phyloP scores from a whole-genome alignment of 805 yeast species.

The Wickerhamiella azymoides region DNA sequence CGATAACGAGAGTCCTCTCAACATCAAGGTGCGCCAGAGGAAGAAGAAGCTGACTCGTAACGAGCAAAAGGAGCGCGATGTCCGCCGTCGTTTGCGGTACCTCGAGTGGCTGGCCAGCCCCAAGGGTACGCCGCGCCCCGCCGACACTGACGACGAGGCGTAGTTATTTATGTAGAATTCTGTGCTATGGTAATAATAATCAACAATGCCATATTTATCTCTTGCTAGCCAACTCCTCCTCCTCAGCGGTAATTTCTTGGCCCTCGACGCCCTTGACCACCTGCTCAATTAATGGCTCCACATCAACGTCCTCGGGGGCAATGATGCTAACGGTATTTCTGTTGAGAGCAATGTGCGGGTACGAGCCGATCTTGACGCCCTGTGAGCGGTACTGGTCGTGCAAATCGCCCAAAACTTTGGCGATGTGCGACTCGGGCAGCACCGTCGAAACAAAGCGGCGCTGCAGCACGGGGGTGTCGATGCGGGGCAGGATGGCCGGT shows the following conservation, averaged over 20 bases:
- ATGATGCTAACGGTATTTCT: slow-evolving; percentile 61
- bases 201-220: too few species aligned
- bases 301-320: slow-evolving; percentile 33
- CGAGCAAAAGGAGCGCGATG: slow-evolving; percentile 81
- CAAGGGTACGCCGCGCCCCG: slow-evolving; percentile 94
- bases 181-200: too few species aligned
- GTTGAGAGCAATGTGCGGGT: slow-evolving; percentile 59
- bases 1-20: slow-evolving; percentile 81
- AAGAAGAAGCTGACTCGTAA: slow-evolving; percentile 97
- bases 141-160: slow-evolving; percentile 86
- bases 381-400: slow-evolving; percentile 31
- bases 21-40: slow-evolving; percentile 81
- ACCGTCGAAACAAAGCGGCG: slow-evolving; percentile 45
- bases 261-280: slow-evolving; percentile 41
- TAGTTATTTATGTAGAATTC: not conserved
- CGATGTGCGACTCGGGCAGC: slow-evolving; percentile 51
- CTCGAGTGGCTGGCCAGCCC: slow-evolving; percentile 91
- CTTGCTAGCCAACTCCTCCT: slow-evolving; percentile 32
- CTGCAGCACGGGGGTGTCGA: slow-evolving; percentile 26
- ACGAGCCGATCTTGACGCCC: slow-evolving; percentile 65
- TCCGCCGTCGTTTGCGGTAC: slow-evolving; percentile 87
- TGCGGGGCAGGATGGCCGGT: slow-evolving; percentile 27
- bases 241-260: slow-evolving; percentile 38
- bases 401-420: slow-evolving; percentile 42
- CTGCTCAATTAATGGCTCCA: slow-evolving; percentile 35